Evolutionary conservation across 2,329 filamentous ascomycete species (phyloP), one percentile per base, ranked within the genome.

Genomic region (Claviceps sp.): DNA sequence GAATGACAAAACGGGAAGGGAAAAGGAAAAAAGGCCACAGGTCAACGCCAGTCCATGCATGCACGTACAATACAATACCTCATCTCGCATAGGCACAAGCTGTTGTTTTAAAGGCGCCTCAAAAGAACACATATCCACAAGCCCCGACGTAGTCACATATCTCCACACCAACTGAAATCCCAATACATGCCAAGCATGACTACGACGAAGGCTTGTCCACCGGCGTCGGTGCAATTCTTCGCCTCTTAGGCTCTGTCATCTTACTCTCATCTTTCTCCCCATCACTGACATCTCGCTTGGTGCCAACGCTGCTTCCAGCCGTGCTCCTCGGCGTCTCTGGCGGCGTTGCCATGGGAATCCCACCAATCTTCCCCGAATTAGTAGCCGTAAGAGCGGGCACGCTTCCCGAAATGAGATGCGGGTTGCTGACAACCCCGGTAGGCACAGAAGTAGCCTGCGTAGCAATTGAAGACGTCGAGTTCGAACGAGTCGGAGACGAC

Each of bases 311-410:
- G 41, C 61, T 59, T 24, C 60, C 60, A 18, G 61, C 58, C 1
- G 62, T 57, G 45, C 63, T 66, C 42, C 76, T 75, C 5, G 91
- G 91, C 3, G 91, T 97, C 65, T 95, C 86, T 1, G 91, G 93
- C 2, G 93, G 91, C 7, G 91, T 96, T 40, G 86, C 88, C 60
- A 95, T 80, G 0, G 89, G 86, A 44, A 94, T 70, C 0, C 77
- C 75, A 0, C 73, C 72, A 3, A 79, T 71, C 60, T 80, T 80
- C 44, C 75, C 76, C 1, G 85, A 86, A 56, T 84, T 85, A 9
- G 85, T 73, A 5, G 87, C 87, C 13, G 86, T 82, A 26, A 95
- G 80, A 50, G 83, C 77, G 0, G 89, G 88, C 16, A 95, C 77
- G 51, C 76, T 86, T 14, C 88, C 85, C 37, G 88, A 77, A 8